phyloP scores from a whole-genome alignment of 106 monocot species.

The Acorus calamus region DNA sequence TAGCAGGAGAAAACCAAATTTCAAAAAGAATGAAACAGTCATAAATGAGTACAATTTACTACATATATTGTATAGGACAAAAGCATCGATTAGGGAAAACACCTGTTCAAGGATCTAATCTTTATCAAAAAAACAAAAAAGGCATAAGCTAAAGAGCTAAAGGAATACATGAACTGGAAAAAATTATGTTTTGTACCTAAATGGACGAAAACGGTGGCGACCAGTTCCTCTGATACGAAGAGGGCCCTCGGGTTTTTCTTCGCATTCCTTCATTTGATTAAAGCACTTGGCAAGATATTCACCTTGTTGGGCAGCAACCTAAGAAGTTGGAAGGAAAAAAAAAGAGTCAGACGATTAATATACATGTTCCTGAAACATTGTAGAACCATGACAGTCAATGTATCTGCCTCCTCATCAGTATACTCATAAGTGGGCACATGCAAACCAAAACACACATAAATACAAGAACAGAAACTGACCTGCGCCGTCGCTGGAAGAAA shows the following conservation, averaged over 20 bases:
- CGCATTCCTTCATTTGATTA: conserved; percentile 34
- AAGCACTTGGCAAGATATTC: conserved; percentile 52
- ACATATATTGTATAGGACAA: no score
- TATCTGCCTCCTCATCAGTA: no score
- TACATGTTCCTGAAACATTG: no score
- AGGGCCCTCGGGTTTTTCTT: conserved; percentile 52
- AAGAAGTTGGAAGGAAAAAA: conserved; percentile 1
- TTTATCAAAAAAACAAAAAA: conserved; percentile 1
- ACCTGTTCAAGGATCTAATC: no score
- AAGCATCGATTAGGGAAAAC: no score
- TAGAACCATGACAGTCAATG: no score
- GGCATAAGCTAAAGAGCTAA: neutral
- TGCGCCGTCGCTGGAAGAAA: conserved; percentile 84
- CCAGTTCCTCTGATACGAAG: conserved; percentile 35
- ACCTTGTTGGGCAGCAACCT: conserved; percentile 74
- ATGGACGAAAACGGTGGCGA: conserved; percentile 53
- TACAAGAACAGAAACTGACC: conserved; percentile 20
- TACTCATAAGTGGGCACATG: no score
- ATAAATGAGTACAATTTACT: no score
- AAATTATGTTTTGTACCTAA: conserved; percentile 21
- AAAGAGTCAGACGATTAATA: neutral
- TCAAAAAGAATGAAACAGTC: no score
- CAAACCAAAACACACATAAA: no score
- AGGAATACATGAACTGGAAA: neutral
- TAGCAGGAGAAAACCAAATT: no score